Conservation (phyloP, 257 asterid genomes). For the Primulina tabacum region DNA sequence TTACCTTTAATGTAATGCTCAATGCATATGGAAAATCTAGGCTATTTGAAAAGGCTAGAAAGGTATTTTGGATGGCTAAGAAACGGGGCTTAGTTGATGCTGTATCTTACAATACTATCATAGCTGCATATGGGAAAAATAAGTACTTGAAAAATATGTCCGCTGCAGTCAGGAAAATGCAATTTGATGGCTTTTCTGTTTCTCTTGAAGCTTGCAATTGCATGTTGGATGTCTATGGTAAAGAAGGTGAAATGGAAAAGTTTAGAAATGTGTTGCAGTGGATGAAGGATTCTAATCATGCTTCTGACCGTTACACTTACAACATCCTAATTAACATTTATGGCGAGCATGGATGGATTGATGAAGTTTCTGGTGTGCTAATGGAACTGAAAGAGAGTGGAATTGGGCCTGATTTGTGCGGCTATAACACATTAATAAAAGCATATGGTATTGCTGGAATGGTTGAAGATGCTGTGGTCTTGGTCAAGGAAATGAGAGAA, state of each 20-base stretch:
- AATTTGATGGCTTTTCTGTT: conserved; percentile 77
- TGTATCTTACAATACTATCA: conserved; percentile 76
- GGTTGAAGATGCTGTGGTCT: conserved; percentile 72
- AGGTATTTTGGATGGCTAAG: conserved; percentile 64
- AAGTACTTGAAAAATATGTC: conserved; percentile 74
- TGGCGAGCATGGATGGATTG: conserved; percentile 81
- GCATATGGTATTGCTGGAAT: conserved; percentile 90
- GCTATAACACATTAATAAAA: conserved; percentile 84
- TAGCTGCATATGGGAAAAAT: conserved; percentile 79
- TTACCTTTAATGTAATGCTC: conserved; percentile 76
- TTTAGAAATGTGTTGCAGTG: conserved; percentile 61
- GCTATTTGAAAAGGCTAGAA: conserved; percentile 67
- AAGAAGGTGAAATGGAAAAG: conserved; percentile 88
- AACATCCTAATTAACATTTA: conserved; percentile 77
- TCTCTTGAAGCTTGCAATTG: conserved; percentile 87
- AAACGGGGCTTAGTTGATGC: conserved; percentile 63
- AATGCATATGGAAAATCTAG: conserved; percentile 73
- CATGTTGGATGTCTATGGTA: conserved; percentile 93
- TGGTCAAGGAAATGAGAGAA: conserved; percentile 82
- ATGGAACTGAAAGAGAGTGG: conserved; percentile 59
- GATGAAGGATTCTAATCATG: conserved; percentile 68
- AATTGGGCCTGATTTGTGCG: conserved; percentile 67
- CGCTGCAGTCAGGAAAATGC: conserved; percentile 61
- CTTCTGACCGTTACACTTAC: conserved; percentile 61
- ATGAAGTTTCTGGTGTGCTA: conserved; percentile 54